A percentile compares a stretch with the other conserved stretches of the same genome.
Evolutionary conservation across 345 rosid genomes (phyloP).

Genomic region (Pistacia integerrima): DNA sequence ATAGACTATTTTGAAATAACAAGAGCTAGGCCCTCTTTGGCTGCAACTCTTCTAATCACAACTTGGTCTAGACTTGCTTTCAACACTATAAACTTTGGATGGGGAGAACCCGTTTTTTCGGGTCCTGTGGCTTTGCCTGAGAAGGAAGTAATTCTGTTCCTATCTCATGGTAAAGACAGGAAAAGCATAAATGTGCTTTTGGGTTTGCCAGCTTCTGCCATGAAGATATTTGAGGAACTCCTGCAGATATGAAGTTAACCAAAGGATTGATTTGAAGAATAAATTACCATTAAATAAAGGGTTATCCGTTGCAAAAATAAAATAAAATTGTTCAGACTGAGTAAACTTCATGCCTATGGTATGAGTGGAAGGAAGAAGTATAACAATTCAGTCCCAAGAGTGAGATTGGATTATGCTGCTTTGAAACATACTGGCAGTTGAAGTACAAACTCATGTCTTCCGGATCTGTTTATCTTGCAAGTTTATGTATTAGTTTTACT

Average conservation of each 20-base stretch:
- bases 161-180: slow-evolving; percentile 63
- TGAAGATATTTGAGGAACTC: slow-evolving; percentile 62
- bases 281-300: neutral
- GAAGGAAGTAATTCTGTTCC: slow-evolving; percentile 78
- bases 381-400: neutral
- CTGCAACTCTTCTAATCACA: slow-evolving; percentile 76
- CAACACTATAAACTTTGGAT: slow-evolving; percentile 80
- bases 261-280: neutral
- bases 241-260: slow-evolving; percentile 42
- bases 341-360: neutral
- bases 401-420: neutral
- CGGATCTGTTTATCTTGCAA: neutral
- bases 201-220: slow-evolving; percentile 81
- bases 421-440: neutral
- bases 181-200: slow-evolving; percentile 70
- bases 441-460: neutral
- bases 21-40: slow-evolving; percentile 77
- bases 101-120: slow-evolving; percentile 78
- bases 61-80: slow-evolving; percentile 86
- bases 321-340: neutral
- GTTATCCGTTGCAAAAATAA: neutral
- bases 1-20: slow-evolving; percentile 84
- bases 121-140: slow-evolving; percentile 90
- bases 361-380: neutral
- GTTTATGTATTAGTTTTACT: neutral